These are phyloP conservation scores for Aspergillus cristatus DNA, from an alignment of 495 filamentous ascomycete genomes.

Conservation along the genomic window DNA sequence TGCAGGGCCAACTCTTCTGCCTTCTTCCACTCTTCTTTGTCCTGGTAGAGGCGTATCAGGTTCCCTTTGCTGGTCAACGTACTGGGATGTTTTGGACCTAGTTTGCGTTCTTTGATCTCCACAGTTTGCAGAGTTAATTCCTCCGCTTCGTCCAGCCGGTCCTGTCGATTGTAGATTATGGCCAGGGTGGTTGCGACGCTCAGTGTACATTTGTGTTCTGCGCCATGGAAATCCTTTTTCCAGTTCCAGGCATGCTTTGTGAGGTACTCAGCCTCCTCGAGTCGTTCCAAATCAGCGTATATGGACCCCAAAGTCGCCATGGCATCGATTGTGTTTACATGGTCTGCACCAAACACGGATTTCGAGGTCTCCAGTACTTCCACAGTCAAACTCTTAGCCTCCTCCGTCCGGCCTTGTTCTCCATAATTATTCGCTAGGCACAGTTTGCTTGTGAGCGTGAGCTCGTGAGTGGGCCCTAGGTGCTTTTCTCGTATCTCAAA, in stretches of 20 bases:
- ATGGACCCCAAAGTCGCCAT: conserved; percentile 10
- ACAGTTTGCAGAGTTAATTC: conserved; percentile 19
- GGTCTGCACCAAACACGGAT: conserved; percentile 20
- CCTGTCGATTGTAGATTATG: conserved; percentile 12
- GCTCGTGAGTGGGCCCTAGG: conserved; percentile 22
- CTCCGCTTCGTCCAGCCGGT: conserved; percentile 21
- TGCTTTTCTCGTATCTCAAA: conserved; percentile 13
- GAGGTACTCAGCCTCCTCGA: conserved; percentile 2
- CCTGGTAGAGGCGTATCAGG: conserved; percentile 1
- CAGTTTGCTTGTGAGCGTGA: conserved; percentile 23
- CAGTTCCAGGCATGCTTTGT: neutral
- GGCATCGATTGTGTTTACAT: conserved; percentile 26
- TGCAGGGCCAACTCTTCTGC: conserved; percentile 2
- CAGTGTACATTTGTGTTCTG: conserved; percentile 7
- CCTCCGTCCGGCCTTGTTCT: conserved; percentile 3
- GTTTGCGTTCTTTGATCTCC: conserved; percentile 5
- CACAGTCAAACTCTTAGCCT: conserved; percentile 10
- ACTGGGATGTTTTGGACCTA: conserved; percentile 13
- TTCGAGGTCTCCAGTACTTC: conserved; percentile 13
- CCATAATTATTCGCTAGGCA: conserved; percentile 16
- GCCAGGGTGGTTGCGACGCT: neutral
- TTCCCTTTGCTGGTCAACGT: conserved; percentile 8
- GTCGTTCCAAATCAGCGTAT: neutral
- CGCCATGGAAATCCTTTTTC: conserved; percentile 6
- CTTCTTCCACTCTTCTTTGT: neutral